Evolutionary conservation across 2,329 filamentous ascomycete species (phyloP), one percentile per base, ranked within the genome.

Genomic region (Aspergillus calidoustus): DNA sequence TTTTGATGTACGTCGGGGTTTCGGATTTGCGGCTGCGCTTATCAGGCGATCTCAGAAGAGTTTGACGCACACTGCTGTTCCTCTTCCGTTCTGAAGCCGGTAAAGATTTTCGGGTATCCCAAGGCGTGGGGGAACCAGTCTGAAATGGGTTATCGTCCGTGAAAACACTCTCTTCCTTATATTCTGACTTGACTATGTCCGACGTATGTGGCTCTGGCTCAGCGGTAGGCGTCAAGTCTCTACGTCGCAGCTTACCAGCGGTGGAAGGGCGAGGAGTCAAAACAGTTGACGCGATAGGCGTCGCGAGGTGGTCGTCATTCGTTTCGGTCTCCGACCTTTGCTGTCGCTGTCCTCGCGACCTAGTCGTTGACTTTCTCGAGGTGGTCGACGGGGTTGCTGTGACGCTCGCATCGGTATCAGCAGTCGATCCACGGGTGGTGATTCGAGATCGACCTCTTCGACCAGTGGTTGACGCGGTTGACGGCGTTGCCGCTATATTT

Each of bases 61-160:
- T 76, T 72, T 81, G 57, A 74, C 81, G 54, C 73, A 84, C 66
- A 66, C 74, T 66, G 9, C 85, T 88, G 62, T 81, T 84, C 51
- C 86, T 78, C 68, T 84, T 77, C 77, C 60, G 19, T 68, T 69
- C 30, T 28, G 56, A 49, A 23, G 52, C 51, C 23, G 50, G 31
- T 3, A 71, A 67, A 13, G 70, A 63, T 79, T 23, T 84, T 79
- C 30, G 82, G 80, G 73, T 81, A 30, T 82, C 77, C 1, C 77
- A 76, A n/a, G 80, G 74, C 6, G 84, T 77, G 1, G 91, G 89
- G 9, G 91, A 90, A 75, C 92, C 90, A 72, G 91, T 91, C 75
- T 98, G 94, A 74, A 98, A 98, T 0, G 94, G 93, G 71, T 98
- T 98, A 57, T 97, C 92, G 68, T 89, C 86, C 1, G 90, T 92